Base-by-base conservation (phyloP, 257 asterid genomes). In the Solanum tarapatanum region DNA sequence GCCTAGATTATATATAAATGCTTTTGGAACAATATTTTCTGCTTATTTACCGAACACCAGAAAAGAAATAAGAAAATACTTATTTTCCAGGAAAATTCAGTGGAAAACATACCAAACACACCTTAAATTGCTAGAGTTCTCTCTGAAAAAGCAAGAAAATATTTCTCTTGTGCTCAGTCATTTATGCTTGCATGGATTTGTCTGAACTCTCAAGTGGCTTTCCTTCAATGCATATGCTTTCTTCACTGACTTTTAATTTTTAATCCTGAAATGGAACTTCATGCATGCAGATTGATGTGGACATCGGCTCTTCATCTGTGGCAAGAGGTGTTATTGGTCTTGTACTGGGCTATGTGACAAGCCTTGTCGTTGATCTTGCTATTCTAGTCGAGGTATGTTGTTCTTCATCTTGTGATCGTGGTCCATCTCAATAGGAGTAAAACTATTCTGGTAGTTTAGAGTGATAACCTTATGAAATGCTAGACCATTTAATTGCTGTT, bases 291-390 rank as follows among this genome's bases (percentile, higher is more conserved):
- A 94, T 97, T 88, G 99, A 96, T 87, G 96, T 97, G 87, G 99
- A 96, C 92, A 96, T 97, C 87, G 99, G 99, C 83, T 97, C 99
- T 36, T 97, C 99, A 51, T 96, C 99, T 30, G 99, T 97, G 73
- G 99, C 99, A 87, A 94, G 96, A 92, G 92, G 99, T 26, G 98
- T 97, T 79, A 92, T 96, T 19, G 90, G 99, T 58, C 98, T 97
- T 23, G 99, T 97, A 77, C 98, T 97, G 89, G 99, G 99, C 87
- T 96, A 95, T 43, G 94, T 95, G 83, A 93, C 98, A 11, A 95
- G 97, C 94, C 89, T 97, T 86, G 98, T 97, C 87, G 98, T 97
- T 84, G 99, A 97, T 91, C 99, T 97, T 86, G 98, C 98, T 55
- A 93, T 97, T 37, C 92, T 96, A 84, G 90, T 97, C 88, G 98